These are phyloP conservation scores for Colletotrichum liriopes DNA, from an alignment of 2,329 filamentous ascomycete genomes.

Conservation along the genomic window DNA sequence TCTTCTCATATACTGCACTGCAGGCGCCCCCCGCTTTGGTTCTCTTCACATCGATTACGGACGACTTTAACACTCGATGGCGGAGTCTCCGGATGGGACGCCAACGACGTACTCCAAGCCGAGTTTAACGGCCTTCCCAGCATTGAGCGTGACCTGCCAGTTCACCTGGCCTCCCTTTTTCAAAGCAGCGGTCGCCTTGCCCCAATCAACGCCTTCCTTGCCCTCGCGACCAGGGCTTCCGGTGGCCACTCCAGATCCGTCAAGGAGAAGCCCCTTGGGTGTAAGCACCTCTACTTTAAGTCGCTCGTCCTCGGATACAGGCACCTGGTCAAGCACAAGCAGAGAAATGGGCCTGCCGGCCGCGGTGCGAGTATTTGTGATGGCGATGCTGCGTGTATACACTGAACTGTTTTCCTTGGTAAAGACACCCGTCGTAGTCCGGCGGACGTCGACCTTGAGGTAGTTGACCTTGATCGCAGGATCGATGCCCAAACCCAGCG, in stretches of 20 bases:
- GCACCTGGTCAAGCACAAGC: constrained; percentile 72
- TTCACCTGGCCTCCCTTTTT: constrained; percentile 71
- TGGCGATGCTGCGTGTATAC: constrained; percentile 64
- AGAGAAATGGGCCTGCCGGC: constrained; percentile 60
- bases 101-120: constrained; percentile 74
- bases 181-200: constrained; percentile 66
- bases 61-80: constrained; percentile 46
- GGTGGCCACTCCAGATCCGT: constrained; percentile 55
- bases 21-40: too few species aligned
- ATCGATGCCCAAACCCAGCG: constrained; percentile 72
- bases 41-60: too few species aligned
- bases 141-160: constrained; percentile 72
- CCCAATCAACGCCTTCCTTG: constrained; percentile 63
- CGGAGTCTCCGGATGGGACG: constrained; percentile 66
- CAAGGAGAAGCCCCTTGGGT: constrained; percentile 63
- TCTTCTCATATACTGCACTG: too few species aligned
- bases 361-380: constrained; percentile 65
- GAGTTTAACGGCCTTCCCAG: constrained; percentile 71
- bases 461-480: constrained; percentile 70
- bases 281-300: constrained; percentile 66
- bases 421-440: constrained; percentile 67
- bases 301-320: constrained; percentile 73
- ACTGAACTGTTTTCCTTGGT: constrained; percentile 66
- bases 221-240: constrained; percentile 52
- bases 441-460: constrained; percentile 68